Evolutionary conservation across 108 stramenopile genomes (phyloP).

Genomic region (Fistulifera solaris): DNA sequence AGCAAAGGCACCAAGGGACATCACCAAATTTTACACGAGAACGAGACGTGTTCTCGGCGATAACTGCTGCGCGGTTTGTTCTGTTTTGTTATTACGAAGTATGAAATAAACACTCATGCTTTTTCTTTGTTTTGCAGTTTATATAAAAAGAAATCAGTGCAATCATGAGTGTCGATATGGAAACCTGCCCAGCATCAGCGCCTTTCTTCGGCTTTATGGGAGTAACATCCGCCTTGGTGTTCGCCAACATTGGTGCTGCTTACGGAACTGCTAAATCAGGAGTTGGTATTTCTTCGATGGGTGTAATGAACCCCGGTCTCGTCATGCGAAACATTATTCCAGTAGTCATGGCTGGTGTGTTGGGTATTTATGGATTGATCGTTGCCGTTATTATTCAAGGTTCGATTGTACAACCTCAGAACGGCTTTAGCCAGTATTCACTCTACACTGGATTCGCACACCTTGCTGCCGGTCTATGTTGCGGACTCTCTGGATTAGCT

Average conservation of each 20-base stretch:
- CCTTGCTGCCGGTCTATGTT: constrained; percentile 96
- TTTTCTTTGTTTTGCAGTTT: too few relatives aligned
- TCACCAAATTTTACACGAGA: too few relatives aligned
- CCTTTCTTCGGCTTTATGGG: constrained; percentile 91
- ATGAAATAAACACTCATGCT: too few relatives aligned
- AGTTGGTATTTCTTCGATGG: constrained; percentile 97
- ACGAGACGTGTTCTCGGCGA: too few relatives aligned
- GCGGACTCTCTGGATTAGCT: constrained; percentile 93
- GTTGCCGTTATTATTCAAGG: constrained; percentile 95
- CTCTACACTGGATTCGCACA: constrained; percentile 95
- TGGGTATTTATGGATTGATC: constrained; percentile 99
- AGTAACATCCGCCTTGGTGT: constrained; percentile 74
- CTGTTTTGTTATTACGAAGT: too few relatives aligned
- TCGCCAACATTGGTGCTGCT: constrained; percentile 96
- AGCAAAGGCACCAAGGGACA: too few relatives aligned
- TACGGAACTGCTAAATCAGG: constrained; percentile 98
- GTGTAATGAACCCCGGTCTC: constrained; percentile 95
- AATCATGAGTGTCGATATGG: constrained; percentile 83
- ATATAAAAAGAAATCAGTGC: constrained; percentile 2
- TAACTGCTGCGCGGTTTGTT: too few relatives aligned
- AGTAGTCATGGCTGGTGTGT: constrained; percentile 99
- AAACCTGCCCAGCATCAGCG: constrained; percentile 86
- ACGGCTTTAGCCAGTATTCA: constrained; percentile 75
- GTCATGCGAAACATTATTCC: constrained; percentile 99
- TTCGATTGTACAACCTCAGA: constrained; percentile 67